Conservation (phyloP, 1,284 basidiomycete species). For the Rhodotorula sp. region DNA sequence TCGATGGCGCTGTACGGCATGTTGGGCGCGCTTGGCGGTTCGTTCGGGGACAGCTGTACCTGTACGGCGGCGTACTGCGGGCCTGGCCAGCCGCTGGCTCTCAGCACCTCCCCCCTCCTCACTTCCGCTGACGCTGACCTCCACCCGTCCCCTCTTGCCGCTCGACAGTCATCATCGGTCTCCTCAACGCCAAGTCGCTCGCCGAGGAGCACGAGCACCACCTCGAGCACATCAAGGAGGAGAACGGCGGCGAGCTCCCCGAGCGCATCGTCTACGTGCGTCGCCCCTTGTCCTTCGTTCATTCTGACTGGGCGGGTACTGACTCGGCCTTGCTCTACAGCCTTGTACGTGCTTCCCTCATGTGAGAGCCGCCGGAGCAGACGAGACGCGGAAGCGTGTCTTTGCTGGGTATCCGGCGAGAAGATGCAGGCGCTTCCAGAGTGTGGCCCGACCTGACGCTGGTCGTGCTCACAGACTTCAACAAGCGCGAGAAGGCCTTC, state of each 20-base stretch:
- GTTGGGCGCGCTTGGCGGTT: too few species aligned
- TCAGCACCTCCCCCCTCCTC: too few species aligned
- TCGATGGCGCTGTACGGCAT: too few species aligned
- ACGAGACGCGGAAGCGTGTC: too few species aligned
- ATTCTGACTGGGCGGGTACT: background rate
- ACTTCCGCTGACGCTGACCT: background rate
- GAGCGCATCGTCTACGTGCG: conserved; percentile 63
- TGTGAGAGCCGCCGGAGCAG: too few species aligned
- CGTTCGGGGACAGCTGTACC: too few species aligned
- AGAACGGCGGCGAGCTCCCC: conserved; percentile 73
- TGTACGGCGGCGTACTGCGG: too few species aligned
- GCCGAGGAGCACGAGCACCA: conserved; percentile 68
- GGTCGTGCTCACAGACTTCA: conserved; percentile 56
- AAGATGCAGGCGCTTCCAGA: too few species aligned
- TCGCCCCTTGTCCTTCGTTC: background rate
- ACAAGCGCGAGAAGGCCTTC: conserved; percentile 62
- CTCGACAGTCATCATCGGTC: conserved; percentile 32
- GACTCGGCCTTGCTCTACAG: background rate
- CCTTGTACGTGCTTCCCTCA: conserved; percentile 1
- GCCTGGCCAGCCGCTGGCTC: too few species aligned
- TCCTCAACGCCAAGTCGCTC: conserved; percentile 34
- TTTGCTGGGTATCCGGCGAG: too few species aligned
- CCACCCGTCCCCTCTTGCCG: background rate
- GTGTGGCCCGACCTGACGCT: background rate
- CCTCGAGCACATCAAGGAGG: conserved; percentile 67